A percentile compares a stretch with the other conserved stretches of the same genome.
Conservation (phyloP, 768 basidiomycete species). For the Gautieria morchelliformis region DNA sequence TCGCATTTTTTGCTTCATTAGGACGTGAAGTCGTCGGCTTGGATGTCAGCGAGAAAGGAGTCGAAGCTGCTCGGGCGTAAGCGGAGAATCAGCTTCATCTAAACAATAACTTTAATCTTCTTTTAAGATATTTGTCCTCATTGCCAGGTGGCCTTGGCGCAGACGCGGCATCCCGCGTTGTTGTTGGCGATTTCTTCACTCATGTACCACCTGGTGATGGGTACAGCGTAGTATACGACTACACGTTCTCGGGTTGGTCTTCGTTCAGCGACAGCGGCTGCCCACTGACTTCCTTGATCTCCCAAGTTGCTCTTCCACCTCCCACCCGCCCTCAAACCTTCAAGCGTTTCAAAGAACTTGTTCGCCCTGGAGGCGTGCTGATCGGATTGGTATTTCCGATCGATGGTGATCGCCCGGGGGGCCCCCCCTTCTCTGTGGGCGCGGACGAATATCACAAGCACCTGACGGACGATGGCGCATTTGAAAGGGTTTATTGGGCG, state of each 20-base stretch:
- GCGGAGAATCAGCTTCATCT: background rate
- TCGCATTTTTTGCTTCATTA: background rate
- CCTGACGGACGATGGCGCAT: background rate
- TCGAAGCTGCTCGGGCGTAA: background rate
- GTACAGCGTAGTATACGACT: background rate
- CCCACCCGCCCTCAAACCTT: background rate
- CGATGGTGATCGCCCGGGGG: background rate
- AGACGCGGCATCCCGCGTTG: background rate
- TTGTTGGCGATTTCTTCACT: background rate
- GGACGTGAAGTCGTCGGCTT: background rate
- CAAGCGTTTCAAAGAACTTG: background rate
- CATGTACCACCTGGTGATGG: background rate
- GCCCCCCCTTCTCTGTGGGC: background rate
- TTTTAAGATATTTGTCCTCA: background rate
- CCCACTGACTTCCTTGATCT: background rate
- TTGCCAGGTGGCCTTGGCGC: background rate
- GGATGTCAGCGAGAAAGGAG: constrained; percentile 1
- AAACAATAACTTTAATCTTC: background rate
- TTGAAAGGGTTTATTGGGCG: background rate
- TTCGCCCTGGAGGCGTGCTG: background rate
- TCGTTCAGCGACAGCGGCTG: background rate
- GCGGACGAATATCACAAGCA: background rate
- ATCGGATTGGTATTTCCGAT: background rate
- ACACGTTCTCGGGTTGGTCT: background rate
- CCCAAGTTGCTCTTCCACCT: background rate